Conservation (phyloP, 202 grass and related monocot genomes). For the Hordeum pubiflorum region DNA sequence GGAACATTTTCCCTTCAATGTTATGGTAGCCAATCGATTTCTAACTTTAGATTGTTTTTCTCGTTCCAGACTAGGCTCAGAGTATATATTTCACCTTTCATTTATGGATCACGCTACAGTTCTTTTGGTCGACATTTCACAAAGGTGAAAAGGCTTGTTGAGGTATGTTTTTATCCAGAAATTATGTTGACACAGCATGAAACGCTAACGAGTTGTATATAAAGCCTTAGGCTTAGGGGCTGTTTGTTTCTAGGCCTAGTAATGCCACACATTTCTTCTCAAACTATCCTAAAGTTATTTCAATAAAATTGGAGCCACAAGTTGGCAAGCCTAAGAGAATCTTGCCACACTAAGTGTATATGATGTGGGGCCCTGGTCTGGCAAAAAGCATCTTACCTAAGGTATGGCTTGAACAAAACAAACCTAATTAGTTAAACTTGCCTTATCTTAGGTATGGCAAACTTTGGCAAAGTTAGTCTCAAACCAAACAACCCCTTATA, state of each 20-base stretch:
- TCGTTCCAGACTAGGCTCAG: conserved; percentile 62
- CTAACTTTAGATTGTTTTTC: conserved; percentile 33
- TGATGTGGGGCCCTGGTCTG: neutral
- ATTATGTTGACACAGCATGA: neutral
- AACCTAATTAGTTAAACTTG: neutral
- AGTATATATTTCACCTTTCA: conserved; percentile 87
- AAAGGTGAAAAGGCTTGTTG: conserved; percentile 77
- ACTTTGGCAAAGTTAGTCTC: neutral
- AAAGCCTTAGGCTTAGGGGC: neutral
- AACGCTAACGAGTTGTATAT: neutral
- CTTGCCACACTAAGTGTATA: neutral
- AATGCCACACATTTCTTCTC: neutral
- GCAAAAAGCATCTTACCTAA: neutral
- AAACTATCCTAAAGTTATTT: neutral
- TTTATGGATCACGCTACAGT: conserved; percentile 85
- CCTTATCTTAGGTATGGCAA: neutral
- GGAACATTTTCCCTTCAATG: neutral
- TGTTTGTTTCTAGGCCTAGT: neutral
- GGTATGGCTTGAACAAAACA: neutral
- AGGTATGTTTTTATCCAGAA: conserved; percentile 44
- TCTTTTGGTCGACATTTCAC: conserved; percentile 98
- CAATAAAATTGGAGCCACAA: neutral
- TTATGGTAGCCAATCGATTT: neutral
- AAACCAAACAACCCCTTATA: neutral
- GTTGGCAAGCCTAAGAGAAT: neutral